phyloP scores from a whole-genome alignment of 208 protist genomes.

The Acanthamoeba lugdunensis region DNA sequence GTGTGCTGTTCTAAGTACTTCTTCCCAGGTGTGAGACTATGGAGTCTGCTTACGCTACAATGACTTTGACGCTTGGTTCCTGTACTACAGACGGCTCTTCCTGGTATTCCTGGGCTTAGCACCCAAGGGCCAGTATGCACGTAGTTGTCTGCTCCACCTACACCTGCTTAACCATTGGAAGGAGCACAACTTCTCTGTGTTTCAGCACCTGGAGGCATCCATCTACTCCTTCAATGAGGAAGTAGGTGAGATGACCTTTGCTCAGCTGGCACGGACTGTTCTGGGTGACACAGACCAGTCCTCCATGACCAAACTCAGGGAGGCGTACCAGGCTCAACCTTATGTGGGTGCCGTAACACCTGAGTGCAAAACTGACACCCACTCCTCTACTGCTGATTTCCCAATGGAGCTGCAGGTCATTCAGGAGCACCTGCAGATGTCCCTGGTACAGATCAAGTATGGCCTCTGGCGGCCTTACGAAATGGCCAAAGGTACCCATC shows the following conservation, averaged over 20 bases:
- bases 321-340: background rate
- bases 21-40: no score
- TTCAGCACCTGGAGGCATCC: background rate
- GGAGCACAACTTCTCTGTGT: background rate
- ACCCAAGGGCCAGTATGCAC: background rate
- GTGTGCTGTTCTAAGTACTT: no score
- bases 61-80: no score
- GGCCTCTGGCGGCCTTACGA: no score
- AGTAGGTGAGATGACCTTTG: background rate
- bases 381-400: background rate
- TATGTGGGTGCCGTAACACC: no score
- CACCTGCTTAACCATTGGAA: background rate
- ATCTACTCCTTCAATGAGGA: background rate
- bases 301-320: background rate
- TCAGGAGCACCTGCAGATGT: no score
- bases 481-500: no score
- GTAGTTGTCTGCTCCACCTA: background rate
- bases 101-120: background rate
- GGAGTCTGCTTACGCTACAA: no score
- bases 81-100: background rate
- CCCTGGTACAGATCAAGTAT: no score
- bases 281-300: background rate
- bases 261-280: background rate
- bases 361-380: no score
- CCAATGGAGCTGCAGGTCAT: background rate